These are phyloP conservation scores for Skeletonema menzelii DNA, from an alignment of 108 stramenopile genomes.

Conservation along the genomic window DNA sequence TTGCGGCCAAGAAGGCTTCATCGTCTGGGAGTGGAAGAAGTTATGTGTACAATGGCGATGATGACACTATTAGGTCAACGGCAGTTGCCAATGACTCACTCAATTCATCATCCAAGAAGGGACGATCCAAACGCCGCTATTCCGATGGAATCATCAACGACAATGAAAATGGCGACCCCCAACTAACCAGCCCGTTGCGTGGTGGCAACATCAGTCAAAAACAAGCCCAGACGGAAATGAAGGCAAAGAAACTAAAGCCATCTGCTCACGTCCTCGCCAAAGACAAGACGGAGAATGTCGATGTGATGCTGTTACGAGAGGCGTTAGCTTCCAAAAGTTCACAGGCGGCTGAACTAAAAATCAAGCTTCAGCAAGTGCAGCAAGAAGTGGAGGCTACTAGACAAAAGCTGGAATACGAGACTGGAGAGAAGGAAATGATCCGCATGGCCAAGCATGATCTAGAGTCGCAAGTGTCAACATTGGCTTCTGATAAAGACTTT, in stretches of 20 bases:
- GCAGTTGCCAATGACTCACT: slow-evolving; percentile 10
- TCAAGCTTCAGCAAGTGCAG: slow-evolving; percentile 18
- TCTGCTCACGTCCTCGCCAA: slow-evolving; percentile 11
- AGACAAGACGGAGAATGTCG: slow-evolving; percentile 17
- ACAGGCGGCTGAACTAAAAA: slow-evolving; percentile 32
- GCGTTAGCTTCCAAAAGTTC: slow-evolving; percentile 48
- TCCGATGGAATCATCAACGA: slow-evolving; percentile 46
- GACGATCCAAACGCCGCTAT: slow-evolving; percentile 29
- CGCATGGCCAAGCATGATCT: slow-evolving; percentile 43
- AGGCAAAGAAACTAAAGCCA: slow-evolving; percentile 30
- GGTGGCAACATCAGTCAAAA: slow-evolving; percentile 16
- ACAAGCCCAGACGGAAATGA: slow-evolving; percentile 44
- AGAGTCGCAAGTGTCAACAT: slow-evolving; percentile 36
- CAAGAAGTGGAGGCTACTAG: slow-evolving; percentile 1
- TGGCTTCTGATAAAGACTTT: slow-evolving; percentile 49
- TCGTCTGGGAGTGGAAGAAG: slow-evolving; percentile 1
- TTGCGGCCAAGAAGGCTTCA: slow-evolving; percentile 2
- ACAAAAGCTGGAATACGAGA: slow-evolving; percentile 20
- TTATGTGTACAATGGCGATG: slow-evolving; percentile 38
- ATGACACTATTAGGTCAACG: slow-evolving; percentile 13
- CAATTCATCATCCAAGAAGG: neutral
- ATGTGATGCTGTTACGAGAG: slow-evolving; percentile 38
- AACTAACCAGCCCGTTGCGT: slow-evolving; percentile 25
- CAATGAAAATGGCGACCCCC: slow-evolving; percentile 11
- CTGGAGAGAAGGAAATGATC: slow-evolving; percentile 47